These are phyloP conservation scores for Daucus carota DNA, from an alignment of 129 eudicot species.

Conservation along the genomic window DH1_v3.0 NC_030387.2:3677501-3678000, in stretches of 20 bases:
- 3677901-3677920: background rate
- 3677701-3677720: constrained; percentile 14
- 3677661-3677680: background rate
- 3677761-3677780: constrained; percentile 34
- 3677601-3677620: constrained; percentile 22
- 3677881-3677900: background rate
- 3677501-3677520: constrained; percentile 66
- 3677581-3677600: constrained; percentile 35
- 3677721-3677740: constrained; percentile 13
- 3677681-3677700: background rate
- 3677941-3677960: too few species aligned
- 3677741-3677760: constrained; percentile 15
- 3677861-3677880: background rate
- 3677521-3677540: constrained; percentile 78
- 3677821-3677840: constrained; percentile 12
- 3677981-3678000: too few species aligned
- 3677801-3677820: constrained; percentile 34
- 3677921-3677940: background rate
- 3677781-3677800: constrained; percentile 29
- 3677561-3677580: constrained; percentile 64
- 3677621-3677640: background rate
- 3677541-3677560: constrained; percentile 87
- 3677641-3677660: too few species aligned
- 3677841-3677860: background rate
- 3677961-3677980: too few species aligned